Conservation (phyloP, 208 protist species). For the Crithidia mellificae region DNA sequence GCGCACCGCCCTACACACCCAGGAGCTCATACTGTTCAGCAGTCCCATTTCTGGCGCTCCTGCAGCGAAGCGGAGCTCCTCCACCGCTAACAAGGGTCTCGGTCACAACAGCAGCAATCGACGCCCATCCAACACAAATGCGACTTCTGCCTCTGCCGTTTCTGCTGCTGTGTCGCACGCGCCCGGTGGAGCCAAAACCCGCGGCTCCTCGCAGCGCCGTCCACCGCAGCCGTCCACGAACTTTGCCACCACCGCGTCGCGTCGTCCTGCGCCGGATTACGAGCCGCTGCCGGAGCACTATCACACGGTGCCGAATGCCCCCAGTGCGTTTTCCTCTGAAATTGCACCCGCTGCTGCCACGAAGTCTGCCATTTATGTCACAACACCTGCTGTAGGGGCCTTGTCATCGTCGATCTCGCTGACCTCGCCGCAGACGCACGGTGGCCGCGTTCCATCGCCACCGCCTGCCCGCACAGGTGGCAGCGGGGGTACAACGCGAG, state of each 20-base stretch:
- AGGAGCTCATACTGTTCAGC: slow-evolving; percentile 29
- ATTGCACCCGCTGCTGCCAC: neutral
- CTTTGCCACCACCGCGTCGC: neutral
- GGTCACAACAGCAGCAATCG: no score
- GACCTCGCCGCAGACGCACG: neutral
- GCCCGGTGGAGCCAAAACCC: no score
- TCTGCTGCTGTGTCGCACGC: no score
- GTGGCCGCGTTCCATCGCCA: slow-evolving; percentile 18
- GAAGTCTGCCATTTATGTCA: neutral
- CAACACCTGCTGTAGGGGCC: neutral
- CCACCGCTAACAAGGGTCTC: no score
- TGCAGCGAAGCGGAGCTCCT: slow-evolving; percentile 16
- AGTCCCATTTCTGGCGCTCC: slow-evolving; percentile 9
- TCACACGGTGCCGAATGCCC: slow-evolving; percentile 3
- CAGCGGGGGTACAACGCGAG: neutral
- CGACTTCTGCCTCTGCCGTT: no score
- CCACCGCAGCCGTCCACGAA: neutral
- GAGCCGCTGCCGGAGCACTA: slow-evolving; percentile 27
- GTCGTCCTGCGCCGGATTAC: slow-evolving; percentile 8
- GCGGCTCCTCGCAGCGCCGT: slow-evolving; percentile 10
- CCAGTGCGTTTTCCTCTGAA: slow-evolving; percentile 1
- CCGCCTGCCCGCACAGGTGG: neutral
- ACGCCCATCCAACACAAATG: neutral
- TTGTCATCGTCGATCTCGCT: neutral
- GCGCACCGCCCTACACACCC: slow-evolving; percentile 25